These are phyloP conservation scores for Cystobasidiaceae sp. DNA, from an alignment of 1,284 basidiomycete species.

Conservation along the genomic window DNA sequence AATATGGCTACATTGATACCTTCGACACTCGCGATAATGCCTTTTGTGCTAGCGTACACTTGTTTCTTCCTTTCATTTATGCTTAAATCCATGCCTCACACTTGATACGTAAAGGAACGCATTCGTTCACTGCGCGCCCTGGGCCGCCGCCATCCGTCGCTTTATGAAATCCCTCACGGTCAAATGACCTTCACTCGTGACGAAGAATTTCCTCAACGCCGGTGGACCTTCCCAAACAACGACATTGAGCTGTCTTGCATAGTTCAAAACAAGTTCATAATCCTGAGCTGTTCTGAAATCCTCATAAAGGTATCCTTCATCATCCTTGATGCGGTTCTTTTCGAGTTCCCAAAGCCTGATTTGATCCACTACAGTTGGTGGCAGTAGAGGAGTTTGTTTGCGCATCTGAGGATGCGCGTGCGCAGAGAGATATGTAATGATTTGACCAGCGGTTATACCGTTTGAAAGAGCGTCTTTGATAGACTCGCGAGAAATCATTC, in stretches of 20 bases:
- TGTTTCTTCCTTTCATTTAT: too few species aligned
- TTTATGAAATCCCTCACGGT: conserved; percentile 69
- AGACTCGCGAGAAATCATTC: conserved; percentile 87
- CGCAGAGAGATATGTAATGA: conserved; percentile 87
- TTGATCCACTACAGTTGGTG: conserved; percentile 96
- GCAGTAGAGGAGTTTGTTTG: conserved; percentile 61
- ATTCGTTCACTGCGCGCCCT: not conserved
- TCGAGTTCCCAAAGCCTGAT: conserved; percentile 97
- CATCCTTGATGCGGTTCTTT: conserved; percentile 67
- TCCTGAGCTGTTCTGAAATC: conserved; percentile 79
- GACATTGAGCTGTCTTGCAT: conserved; percentile 73
- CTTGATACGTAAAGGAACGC: not conserved
- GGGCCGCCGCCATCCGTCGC: conserved; percentile 29
- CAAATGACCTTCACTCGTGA: conserved; percentile 68
- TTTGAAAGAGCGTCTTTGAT: conserved; percentile 89
- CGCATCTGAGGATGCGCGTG: conserved; percentile 99
- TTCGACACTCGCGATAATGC: too few species aligned
- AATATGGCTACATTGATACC: too few species aligned
- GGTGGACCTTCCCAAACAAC: conserved; percentile 69
- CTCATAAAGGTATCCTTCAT: conserved; percentile 70
- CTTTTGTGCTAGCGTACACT: too few species aligned
- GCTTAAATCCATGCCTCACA: too few species aligned
- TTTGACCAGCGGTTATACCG: conserved; percentile 95
- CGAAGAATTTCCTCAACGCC: conserved; percentile 72
- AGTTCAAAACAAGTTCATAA: conserved; percentile 78